Evolutionary conservation across 1,284 basidiomycete genomes (phyloP).

Genomic region (Entoloma clypeatum): DNA sequence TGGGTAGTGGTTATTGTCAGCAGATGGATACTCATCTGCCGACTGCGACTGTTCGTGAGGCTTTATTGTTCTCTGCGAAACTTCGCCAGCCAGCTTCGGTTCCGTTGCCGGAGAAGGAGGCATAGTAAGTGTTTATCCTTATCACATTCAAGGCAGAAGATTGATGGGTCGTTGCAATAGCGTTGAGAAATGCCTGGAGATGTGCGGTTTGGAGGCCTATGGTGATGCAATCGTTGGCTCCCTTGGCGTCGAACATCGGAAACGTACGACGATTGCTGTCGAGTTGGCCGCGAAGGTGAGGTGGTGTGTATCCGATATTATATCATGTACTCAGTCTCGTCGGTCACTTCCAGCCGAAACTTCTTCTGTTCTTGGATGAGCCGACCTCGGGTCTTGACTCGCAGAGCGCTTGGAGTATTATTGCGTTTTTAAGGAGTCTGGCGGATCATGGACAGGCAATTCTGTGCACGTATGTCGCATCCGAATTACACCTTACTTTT

Average conservation of each 20-base stretch:
- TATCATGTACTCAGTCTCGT: slow-evolving; percentile 18
- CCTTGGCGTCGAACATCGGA: slow-evolving; percentile 74
- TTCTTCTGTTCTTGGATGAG: slow-evolving; percentile 82
- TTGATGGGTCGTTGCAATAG: slow-evolving; percentile 19
- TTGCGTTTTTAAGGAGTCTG: slow-evolving; percentile 72
- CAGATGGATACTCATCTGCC: slow-evolving; percentile 74
- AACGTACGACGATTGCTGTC: slow-evolving; percentile 82
- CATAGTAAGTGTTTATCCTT: slow-evolving; percentile 34
- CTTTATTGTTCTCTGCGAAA: slow-evolving; percentile 77
- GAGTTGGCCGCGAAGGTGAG: slow-evolving; percentile 69
- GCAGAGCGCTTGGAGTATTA: slow-evolving; percentile 84
- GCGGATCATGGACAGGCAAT: slow-evolving; percentile 77
- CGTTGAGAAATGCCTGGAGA: slow-evolving; percentile 76
- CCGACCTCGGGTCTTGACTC: slow-evolving; percentile 87
- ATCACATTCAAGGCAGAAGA: slow-evolving; percentile 5
- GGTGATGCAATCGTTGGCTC: slow-evolving; percentile 78
- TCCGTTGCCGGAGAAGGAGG: slow-evolving; percentile 66
- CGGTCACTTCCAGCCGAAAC: slow-evolving; percentile 54
- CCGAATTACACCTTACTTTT: slow-evolving; percentile 20
- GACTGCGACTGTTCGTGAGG: slow-evolving; percentile 76
- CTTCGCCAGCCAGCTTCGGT: slow-evolving; percentile 72
- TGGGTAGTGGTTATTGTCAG: slow-evolving; percentile 59
- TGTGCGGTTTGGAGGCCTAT: slow-evolving; percentile 74
- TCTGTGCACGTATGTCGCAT: slow-evolving; percentile 62
- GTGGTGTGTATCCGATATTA: neutral